phyloP scores from a whole-genome alignment of 2,329 filamentous ascomycete genomes.

The Fusarium concolor region DNA sequence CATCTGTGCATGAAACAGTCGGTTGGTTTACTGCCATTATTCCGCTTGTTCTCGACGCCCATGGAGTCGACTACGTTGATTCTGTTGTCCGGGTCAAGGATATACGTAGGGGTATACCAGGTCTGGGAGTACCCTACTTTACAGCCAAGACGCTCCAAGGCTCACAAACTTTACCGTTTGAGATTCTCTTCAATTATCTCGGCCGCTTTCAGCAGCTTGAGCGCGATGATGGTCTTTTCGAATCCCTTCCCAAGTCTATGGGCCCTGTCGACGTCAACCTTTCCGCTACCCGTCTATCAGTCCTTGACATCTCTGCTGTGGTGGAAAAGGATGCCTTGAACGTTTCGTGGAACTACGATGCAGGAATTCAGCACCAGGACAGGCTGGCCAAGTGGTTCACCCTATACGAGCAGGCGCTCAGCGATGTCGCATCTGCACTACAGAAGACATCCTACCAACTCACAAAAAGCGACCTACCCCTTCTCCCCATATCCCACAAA shows the following conservation, averaged over 20 bases:
- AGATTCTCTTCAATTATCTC: conserved; percentile 1
- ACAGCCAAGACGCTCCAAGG: not conserved
- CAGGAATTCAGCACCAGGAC: not conserved
- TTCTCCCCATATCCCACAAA: not conserved
- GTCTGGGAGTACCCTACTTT: not conserved
- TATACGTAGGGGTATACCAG: not conserved
- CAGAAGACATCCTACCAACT: not conserved
- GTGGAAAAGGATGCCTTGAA: not conserved
- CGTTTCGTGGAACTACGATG: not conserved
- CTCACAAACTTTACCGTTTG: not conserved
- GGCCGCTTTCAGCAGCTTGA: conserved; percentile 1
- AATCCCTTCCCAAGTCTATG: not conserved
- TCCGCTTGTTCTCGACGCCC: not conserved
- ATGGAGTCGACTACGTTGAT: not conserved
- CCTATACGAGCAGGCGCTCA: not conserved
- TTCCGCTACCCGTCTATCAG: not conserved
- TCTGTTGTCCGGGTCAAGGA: not conserved
- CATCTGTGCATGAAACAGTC: not conserved
- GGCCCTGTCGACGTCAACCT: not conserved
- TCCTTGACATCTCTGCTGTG: not conserved
- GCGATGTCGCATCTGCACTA: not conserved
- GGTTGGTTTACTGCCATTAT: conserved; percentile 1
- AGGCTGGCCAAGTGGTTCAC: not conserved
- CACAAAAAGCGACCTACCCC: conserved; percentile 8
- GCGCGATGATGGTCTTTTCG: not conserved